Conservation (phyloP, 2,329 filamentous ascomycete species). For the Gnomoniopsis smithogilvyi region DNA sequence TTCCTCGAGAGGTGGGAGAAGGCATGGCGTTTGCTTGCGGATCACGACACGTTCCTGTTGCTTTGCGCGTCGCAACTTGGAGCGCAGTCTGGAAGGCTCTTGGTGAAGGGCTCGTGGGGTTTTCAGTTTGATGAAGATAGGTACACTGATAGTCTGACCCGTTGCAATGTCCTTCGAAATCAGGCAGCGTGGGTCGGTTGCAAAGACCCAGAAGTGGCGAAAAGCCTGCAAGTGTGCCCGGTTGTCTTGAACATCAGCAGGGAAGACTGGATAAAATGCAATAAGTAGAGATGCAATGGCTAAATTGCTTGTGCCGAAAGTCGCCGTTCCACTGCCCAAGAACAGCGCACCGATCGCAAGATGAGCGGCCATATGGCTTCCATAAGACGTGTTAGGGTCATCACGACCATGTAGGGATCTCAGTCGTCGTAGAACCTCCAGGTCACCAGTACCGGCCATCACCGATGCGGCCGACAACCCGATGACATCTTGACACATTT, state of each 20-base stretch:
- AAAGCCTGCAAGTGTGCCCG: conserved; percentile 93
- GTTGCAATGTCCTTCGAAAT: conserved; percentile 85
- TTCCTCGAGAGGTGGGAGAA: conserved; percentile 62
- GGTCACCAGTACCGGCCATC: conserved; percentile 94
- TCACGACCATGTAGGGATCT: conserved; percentile 85
- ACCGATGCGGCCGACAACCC: conserved; percentile 80
- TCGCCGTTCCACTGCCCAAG: conserved; percentile 87
- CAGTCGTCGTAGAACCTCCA: conserved; percentile 78
- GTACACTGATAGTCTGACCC: conserved; percentile 71
- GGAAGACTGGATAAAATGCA: conserved; percentile 92
- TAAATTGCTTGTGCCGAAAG: conserved; percentile 83
- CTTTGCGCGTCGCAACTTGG: conserved; percentile 17
- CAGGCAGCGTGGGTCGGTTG: conserved; percentile 84
- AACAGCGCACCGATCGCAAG: conserved; percentile 90
- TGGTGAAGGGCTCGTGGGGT: conserved; percentile 32
- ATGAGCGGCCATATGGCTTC: conserved; percentile 89
- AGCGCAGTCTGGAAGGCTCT: conserved; percentile 34
- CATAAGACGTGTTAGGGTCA: conserved; percentile 81
- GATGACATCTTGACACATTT: conserved; percentile 87
- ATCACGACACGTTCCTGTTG: conserved; percentile 31
- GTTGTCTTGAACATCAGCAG: conserved; percentile 86
- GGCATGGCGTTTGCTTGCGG: conserved; percentile 51
- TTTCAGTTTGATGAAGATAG: conserved; percentile 62
- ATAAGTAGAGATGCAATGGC: conserved; percentile 83
- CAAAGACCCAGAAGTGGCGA: conserved; percentile 94